Evolutionary conservation across 768 basidiomycete genomes (phyloP).

Genomic region (Sporobolomyces roseus): DNA sequence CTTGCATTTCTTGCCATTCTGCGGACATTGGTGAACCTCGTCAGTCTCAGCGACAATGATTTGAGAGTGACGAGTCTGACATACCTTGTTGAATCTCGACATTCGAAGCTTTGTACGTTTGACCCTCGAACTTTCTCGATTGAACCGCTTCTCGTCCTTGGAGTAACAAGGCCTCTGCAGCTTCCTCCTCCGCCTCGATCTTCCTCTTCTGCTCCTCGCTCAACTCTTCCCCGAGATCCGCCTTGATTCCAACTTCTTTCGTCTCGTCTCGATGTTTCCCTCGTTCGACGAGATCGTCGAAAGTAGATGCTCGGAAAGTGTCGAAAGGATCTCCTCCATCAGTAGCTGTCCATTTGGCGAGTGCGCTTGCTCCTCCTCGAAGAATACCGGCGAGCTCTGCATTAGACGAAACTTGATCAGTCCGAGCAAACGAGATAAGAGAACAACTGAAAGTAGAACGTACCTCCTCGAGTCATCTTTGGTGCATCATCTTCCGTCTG

Average conservation of each 20-base stretch:
- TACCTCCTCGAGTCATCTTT: constrained; percentile 25
- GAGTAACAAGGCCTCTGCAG: constrained; percentile 57
- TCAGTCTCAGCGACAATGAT: neutral
- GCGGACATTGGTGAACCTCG: neutral
- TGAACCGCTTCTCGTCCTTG: constrained; percentile 61
- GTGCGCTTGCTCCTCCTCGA: constrained; percentile 59
- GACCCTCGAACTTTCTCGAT: constrained; percentile 58
- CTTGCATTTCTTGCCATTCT: constrained; percentile 24
- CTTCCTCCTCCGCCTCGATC: constrained; percentile 54
- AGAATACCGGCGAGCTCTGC: constrained; percentile 59
- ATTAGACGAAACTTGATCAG: too few relatives aligned
- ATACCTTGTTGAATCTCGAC: constrained; percentile 42
- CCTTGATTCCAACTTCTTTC: constrained; percentile 55
- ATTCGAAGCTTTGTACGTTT: constrained; percentile 45
- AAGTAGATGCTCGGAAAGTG: constrained; percentile 54
- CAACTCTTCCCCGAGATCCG: constrained; percentile 46
- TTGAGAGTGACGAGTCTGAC: neutral
- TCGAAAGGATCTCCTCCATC: constrained; percentile 51
- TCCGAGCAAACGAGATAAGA: too few relatives aligned
- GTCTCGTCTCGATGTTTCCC: constrained; percentile 53
- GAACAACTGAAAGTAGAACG: neutral
- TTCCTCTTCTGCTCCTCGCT: constrained; percentile 45
- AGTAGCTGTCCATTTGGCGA: constrained; percentile 49
- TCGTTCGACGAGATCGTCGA: constrained; percentile 54
- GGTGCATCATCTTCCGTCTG: constrained; percentile 46